Evolutionary conservation across 2,329 filamentous ascomycete genomes (phyloP).

Genomic region (Colletotrichum eleusines): DNA sequence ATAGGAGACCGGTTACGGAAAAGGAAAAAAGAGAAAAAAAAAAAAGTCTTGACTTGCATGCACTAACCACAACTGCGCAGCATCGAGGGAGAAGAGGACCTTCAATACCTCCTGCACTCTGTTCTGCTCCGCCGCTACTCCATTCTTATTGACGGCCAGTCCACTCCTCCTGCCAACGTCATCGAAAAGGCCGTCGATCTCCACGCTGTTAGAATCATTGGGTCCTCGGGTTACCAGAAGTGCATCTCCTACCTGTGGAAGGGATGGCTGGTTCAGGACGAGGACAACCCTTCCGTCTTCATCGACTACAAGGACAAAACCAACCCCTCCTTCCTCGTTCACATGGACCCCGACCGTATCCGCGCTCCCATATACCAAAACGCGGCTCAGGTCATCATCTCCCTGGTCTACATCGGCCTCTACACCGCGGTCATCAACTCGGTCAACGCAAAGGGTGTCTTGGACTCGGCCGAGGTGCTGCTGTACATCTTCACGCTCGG

Average conservation of each 20-base stretch:
- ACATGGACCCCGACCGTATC: constrained; percentile 96
- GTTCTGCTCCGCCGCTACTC: constrained; percentile 91
- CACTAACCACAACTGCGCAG: constrained; percentile 52
- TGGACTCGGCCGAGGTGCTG: constrained; percentile 85
- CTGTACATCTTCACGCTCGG: constrained; percentile 93
- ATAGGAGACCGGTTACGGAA: too few species aligned
- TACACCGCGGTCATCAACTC: constrained; percentile 96
- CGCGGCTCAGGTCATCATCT: constrained; percentile 85
- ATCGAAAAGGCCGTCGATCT: constrained; percentile 95
- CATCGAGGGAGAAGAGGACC: constrained; percentile 88
- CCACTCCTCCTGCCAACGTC: constrained; percentile 84
- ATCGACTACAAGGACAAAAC: constrained; percentile 87
- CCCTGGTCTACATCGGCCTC: constrained; percentile 82
- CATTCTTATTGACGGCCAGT: constrained; percentile 77
- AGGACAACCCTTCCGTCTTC: constrained; percentile 89
- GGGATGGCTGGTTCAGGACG: constrained; percentile 97
- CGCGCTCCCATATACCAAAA: constrained; percentile 94
- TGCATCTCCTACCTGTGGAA: constrained; percentile 94
- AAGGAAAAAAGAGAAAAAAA: background rate
- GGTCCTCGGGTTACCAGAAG: constrained; percentile 94
- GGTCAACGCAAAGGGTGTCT: constrained; percentile 84
- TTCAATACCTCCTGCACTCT: constrained; percentile 81
- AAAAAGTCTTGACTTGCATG: too few species aligned
- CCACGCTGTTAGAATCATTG: constrained; percentile 89
- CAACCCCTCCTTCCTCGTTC: constrained; percentile 80